phyloP scores from a whole-genome alignment of 305 asterid genomes.

The Rubia peregrina region DNA sequence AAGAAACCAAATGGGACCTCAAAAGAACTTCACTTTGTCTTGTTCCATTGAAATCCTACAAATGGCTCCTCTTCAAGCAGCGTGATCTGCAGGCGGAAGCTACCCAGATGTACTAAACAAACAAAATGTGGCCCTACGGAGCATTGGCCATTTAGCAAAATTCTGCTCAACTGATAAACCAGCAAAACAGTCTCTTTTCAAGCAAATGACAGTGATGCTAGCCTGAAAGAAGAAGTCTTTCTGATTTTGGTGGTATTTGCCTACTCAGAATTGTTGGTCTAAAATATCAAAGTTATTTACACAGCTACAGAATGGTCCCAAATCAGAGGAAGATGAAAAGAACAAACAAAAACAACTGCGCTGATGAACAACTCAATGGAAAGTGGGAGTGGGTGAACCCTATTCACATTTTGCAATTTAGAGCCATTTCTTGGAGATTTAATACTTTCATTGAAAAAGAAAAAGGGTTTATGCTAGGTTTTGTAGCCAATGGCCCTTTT shows the following conservation, averaged over 20 bases:
- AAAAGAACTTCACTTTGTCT: conserved; percentile 28
- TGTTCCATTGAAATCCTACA: conserved; percentile 21
- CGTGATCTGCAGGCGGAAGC: conserved; percentile 23
- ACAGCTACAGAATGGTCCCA: conserved; percentile 13
- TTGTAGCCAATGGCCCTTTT: background rate
- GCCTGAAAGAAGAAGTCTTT: conserved; percentile 10
- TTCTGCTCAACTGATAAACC: conserved; percentile 5
- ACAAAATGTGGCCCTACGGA: conserved; percentile 38
- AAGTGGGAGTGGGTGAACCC: conserved; percentile 68
- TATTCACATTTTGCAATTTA: conserved; percentile 30
- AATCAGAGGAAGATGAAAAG: background rate
- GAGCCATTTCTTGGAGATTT: conserved; percentile 6
- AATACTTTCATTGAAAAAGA: background rate
- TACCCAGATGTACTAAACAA: conserved; percentile 17
- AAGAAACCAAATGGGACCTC: conserved; percentile 27
- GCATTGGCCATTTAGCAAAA: conserved; percentile 22
- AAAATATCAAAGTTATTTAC: conserved; percentile 42
- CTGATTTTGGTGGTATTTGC: conserved; percentile 30
- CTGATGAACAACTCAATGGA: conserved; percentile 26
- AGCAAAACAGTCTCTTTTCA: conserved; percentile 30
- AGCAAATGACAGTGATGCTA: conserved; percentile 21
- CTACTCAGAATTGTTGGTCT: background rate
- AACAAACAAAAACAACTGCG: conserved; percentile 20
- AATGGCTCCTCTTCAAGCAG: background rate
- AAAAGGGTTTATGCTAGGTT: background rate